Conservation (phyloP, 2,329 filamentous ascomycete species). For the Elsinoe fawcettii region DNA sequence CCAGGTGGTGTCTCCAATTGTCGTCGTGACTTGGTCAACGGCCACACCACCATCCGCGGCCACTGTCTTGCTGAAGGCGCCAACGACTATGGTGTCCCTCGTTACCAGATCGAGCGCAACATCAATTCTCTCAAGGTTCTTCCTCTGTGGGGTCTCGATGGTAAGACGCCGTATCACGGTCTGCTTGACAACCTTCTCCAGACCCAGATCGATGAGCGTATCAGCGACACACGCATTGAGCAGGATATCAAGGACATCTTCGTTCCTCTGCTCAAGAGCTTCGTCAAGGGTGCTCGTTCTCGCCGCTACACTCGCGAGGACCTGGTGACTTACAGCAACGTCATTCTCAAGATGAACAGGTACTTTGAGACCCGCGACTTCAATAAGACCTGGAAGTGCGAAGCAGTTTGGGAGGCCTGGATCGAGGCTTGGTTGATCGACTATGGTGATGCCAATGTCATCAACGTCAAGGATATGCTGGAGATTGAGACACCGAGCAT, state of each 20-base stretch:
- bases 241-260: slow-evolving; percentile 47
- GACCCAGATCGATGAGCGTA: slow-evolving; percentile 43
- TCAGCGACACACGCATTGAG: slow-evolving; percentile 34
- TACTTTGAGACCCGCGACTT: slow-evolving; percentile 46
- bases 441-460: slow-evolving; percentile 34
- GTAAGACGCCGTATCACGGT: slow-evolving; percentile 46
- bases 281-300: slow-evolving; percentile 45
- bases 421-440: slow-evolving; percentile 41
- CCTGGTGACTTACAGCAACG: slow-evolving; percentile 41
- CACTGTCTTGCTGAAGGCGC: slow-evolving; percentile 50
- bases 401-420: slow-evolving; percentile 40
- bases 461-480: slow-evolving; percentile 25
- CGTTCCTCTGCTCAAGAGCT: slow-evolving; percentile 43
- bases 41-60: slow-evolving; percentile 46
- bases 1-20: slow-evolving; percentile 50
- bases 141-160: slow-evolving; percentile 49
- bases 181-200: slow-evolving; percentile 48
- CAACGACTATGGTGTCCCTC: slow-evolving; percentile 48
- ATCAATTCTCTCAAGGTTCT: slow-evolving; percentile 48
- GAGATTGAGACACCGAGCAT: slow-evolving; percentile 30
- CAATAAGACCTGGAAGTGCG: slow-evolving; percentile 42
- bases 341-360: slow-evolving; percentile 42
- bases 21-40: slow-evolving; percentile 48
- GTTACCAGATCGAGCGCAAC: slow-evolving; percentile 49
- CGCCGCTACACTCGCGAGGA: slow-evolving; percentile 36